A percentile compares a stretch with the other conserved stretches of the same genome.
Conservation (phyloP, 1,139 yeast species). For the Meyerozyma guilliermondii region DNA sequence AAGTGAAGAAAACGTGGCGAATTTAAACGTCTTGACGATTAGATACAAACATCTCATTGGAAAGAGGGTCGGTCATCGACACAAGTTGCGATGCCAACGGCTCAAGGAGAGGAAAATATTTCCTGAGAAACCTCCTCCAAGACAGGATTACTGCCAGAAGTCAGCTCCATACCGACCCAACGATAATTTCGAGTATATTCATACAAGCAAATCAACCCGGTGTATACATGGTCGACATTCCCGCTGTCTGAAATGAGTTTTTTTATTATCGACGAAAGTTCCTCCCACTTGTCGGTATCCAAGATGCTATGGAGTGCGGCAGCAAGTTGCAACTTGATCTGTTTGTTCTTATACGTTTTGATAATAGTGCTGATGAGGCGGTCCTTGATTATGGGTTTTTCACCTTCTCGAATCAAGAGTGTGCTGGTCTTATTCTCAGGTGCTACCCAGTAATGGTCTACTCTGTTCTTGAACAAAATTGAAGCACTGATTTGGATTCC, state of each 20-base stretch:
- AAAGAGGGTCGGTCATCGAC: conserved; percentile 23
- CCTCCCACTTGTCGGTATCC: conserved; percentile 43
- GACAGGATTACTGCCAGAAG: conserved; percentile 26
- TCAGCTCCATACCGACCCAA: conserved; percentile 41
- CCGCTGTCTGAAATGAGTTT: conserved; percentile 40
- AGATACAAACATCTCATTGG: conserved; percentile 58
- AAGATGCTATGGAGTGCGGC: conserved; percentile 40
- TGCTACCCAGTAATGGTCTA: conserved; percentile 51
- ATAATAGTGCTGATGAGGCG: conserved; percentile 45
- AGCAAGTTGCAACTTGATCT: conserved; percentile 35
- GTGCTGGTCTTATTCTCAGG: conserved; percentile 33
- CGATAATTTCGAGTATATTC: conserved; percentile 56
- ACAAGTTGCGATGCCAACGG: conserved; percentile 36
- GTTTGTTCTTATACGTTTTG: conserved; percentile 29
- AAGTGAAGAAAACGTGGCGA: conserved; percentile 49
- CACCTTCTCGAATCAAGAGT: conserved; percentile 36
- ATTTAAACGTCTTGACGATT: conserved; percentile 62
- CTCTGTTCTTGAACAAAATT: conserved; percentile 63
- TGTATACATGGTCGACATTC: conserved; percentile 48
- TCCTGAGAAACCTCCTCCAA: conserved; percentile 45
- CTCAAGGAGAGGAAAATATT: conserved; percentile 56
- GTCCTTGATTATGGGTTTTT: conserved; percentile 48
- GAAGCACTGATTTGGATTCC: conserved; percentile 60
- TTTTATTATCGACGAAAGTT: conserved; percentile 28
- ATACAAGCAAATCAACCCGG: conserved; percentile 53